Base-by-base conservation (phyloP, 441 rosid genomes). In the Adansonia grandidieri region DNA sequence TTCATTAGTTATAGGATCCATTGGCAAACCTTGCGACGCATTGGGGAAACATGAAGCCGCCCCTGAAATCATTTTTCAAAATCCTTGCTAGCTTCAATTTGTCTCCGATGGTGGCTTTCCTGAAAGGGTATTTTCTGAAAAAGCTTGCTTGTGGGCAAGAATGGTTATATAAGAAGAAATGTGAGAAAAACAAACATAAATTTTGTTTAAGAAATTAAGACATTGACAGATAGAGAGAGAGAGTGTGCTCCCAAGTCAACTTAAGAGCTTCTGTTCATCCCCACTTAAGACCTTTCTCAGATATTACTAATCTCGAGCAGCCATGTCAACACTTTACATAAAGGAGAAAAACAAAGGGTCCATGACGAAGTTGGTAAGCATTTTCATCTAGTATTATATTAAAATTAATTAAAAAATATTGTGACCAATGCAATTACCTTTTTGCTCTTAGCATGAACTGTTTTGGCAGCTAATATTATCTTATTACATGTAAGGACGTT, bases 251-350 rank as follows among this genome's bases (percentile, higher is more conserved):
- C 7, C 5, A 89, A 85, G 97, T 91, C 96, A 93, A 91, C 91
- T 80, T 7, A 66, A 66, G 70, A 77, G 66, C 63, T 77, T 70
- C 7, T 65, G 68, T 44, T 77, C 83, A 80, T 81, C 91, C 95
- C 92, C 90, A 84, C 72, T n/a, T 78, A 82, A 66, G 17, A 77
- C 93, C 96, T 84, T 51, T 93, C 96, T 83, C 88, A 20, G 17
- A 79, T 84, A 14, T 71, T 20, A 79, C 88, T 81, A 60, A 45
- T 54, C 77, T 78, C 40, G 5, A 10, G 8, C 42, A 10, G 40
- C 48, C 11, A 10, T 7, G 71, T 79, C 83, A 67, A 73, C 22
- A 37, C 9, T 37, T 37, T 72, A 0, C n/a, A 42, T 19, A 56
- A 54, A 64, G 37, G 24, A 10, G 7, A 56, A 42, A 24, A 24